A percentile compares a stretch with the other conserved stretches of the same genome.
Conservation (phyloP, 179 eudicot genomes). For the Silene coronaria region DNA sequence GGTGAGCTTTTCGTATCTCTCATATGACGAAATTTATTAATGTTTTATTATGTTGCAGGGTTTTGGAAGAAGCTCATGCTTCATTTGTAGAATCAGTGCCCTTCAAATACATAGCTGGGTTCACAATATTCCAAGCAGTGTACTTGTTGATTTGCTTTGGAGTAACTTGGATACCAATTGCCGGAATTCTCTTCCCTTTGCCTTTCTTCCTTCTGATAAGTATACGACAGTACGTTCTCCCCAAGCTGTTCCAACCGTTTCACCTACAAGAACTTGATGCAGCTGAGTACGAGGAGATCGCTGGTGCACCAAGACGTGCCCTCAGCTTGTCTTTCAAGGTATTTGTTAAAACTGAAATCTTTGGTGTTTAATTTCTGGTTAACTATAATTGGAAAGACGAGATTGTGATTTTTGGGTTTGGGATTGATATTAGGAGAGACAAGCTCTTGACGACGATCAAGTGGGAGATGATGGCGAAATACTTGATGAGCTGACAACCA, state of each 20-base stretch:
- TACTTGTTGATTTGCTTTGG: conserved; percentile 69
- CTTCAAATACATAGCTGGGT: conserved; percentile 45
- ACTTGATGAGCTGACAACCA: conserved; percentile 34
- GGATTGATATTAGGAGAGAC: conserved; percentile 15
- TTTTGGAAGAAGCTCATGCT: conserved; percentile 60
- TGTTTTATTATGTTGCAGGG: conserved; percentile 35
- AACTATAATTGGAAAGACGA: background rate
- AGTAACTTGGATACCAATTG: conserved; percentile 77
- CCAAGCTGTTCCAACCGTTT: conserved; percentile 46
- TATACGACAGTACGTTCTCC: conserved; percentile 57
- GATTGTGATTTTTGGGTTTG: background rate
- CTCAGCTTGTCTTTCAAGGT: conserved; percentile 35
- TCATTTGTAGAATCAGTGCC: conserved; percentile 66
- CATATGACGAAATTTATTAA: background rate
- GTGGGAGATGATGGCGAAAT: conserved; percentile 28
- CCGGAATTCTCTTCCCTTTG: conserved; percentile 75
- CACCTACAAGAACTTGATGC: conserved; percentile 65
- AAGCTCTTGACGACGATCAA: conserved; percentile 5
- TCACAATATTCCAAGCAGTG: conserved; percentile 56
- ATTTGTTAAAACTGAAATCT: background rate
- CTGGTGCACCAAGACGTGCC: conserved; percentile 37
- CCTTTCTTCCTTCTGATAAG: conserved; percentile 58
- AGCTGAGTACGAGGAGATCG: conserved; percentile 72
- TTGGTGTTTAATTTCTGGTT: background rate
- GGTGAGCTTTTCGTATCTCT: no score